These are phyloP conservation scores for Pichia sp. DNA, from an alignment of 1,139 yeast genomes.

Conservation along the genomic window DNA sequence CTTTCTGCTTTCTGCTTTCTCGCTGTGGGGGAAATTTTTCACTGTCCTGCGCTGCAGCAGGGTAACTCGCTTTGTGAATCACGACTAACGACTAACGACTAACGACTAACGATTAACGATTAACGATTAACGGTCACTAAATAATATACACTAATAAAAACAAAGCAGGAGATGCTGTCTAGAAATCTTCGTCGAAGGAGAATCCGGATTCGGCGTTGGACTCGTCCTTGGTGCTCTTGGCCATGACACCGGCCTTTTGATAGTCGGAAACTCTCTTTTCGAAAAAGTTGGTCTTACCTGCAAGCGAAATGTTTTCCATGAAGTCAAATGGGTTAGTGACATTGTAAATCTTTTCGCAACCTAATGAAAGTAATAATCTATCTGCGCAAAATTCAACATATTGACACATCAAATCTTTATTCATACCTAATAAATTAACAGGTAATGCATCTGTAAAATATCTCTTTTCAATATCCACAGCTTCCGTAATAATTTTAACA, in stretches of 20 bases:
- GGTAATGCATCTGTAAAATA: conserved; percentile 94
- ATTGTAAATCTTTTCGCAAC: conserved; percentile 83
- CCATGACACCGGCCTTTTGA: conserved; percentile 99
- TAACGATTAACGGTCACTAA: not conserved
- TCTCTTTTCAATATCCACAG: conserved; percentile 90
- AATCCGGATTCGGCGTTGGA: conserved; percentile 31
- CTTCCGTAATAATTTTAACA: conserved; percentile 85
- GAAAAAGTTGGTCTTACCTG: conserved; percentile 98
- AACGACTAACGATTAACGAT: too few species aligned
- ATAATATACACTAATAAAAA: too few species aligned
- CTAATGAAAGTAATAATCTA: conserved; percentile 81
- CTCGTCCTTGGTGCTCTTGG: conserved; percentile 40
- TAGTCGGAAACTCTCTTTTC: conserved; percentile 98
- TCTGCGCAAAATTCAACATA: conserved; percentile 98
- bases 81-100: too few species aligned
- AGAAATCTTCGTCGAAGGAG: conserved; percentile 48
- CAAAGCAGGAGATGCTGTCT: too few species aligned
- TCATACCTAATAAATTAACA: conserved; percentile 88
- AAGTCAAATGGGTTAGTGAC: conserved; percentile 94
- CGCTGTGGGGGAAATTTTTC: too few species aligned
- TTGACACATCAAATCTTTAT: conserved; percentile 86
- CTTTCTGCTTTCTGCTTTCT: too few species aligned
- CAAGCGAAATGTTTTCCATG: conserved; percentile 96
- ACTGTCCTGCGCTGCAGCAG: too few species aligned
- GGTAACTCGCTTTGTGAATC: too few species aligned